phyloP scores from a whole-genome alignment of 164 flowering plant species.

The Liquidambar formosana region DNA sequence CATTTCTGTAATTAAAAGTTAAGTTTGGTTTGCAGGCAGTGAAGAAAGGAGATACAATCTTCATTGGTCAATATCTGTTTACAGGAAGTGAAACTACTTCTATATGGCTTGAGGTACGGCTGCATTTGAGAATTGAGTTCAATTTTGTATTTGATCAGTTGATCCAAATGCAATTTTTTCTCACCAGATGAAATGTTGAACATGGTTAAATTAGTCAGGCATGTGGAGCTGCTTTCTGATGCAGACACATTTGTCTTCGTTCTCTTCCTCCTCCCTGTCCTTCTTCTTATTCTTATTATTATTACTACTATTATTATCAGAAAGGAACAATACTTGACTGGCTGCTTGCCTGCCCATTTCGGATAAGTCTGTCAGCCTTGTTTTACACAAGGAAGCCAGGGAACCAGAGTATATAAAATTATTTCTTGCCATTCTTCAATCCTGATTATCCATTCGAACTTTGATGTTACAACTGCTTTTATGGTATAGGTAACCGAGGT shows the following conservation, averaged over 20 bases:
- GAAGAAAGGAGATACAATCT: conserved; percentile 75
- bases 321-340: background rate
- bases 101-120: conserved; percentile 67
- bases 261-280: no score
- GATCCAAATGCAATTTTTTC: background rate
- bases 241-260: background rate
- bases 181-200: no score
- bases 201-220: background rate
- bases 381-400: background rate
- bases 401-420: background rate
- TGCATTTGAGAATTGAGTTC: background rate
- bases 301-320: no score
- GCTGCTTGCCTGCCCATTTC: background rate
- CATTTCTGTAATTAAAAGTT: background rate
- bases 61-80: conserved; percentile 71
- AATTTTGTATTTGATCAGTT: background rate
- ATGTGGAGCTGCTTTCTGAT: background rate
- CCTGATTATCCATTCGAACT: background rate
- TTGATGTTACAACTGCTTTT: background rate
- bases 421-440: background rate
- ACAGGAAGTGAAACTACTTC: conserved; percentile 76
- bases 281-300: no score
- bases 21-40: conserved; percentile 53
- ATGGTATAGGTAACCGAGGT: conserved; percentile 51
- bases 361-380: background rate